Evolutionary conservation across 202 grass and related monocot genomes (phyloP), one percentile per base, ranked within the genome.

Genomic region (Tripidium arundinaceum): DNA sequence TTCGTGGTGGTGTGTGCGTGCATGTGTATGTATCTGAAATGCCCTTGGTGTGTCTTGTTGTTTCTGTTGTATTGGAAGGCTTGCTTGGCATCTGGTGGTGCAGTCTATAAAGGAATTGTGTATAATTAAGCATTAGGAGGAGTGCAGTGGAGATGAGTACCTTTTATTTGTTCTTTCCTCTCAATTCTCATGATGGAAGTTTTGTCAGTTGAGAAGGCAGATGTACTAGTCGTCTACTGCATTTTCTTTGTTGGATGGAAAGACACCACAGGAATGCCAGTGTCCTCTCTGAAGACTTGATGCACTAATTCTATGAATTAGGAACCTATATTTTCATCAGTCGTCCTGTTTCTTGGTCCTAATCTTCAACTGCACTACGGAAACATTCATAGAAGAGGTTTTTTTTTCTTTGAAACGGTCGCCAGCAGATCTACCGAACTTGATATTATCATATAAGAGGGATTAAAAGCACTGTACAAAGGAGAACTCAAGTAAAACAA

Each of bases 91-190:
- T 31, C 45, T 46, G 13, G 42, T 14, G 42, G 42, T 45, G 42
- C 13, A 14, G 15, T 47, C 5, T 19, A 5, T 49, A 19, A 49
- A 49, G 15, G 46, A 49, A 49, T 49, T 49, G 16, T 49, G 46
- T 49, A 49, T 49, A 49, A 49, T 49, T 49, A 49, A 49, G 46
- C 46, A 49, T n/a, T 49, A 49, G 46, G 5, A 49, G 46, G 46
- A 83, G 67, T 75, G 61, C 71, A 81, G 84, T 79, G 74, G 64
- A 24, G 37, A 65, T 71, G 58, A 7, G 71, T 82, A 65, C 11
- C 13, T 37, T n/a, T n/a, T n/a, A n/a, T 82, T 26, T 65, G 76
- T 71, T 70, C 81, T 27, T 65, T 65, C 72, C 43, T 84, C 52
- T 36, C n/a, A 47, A 47, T 75, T 41, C 25, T 71, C 0, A 65